phyloP scores from a whole-genome alignment of 306 rosid genomes.

The Citrullus amarus region DNA sequence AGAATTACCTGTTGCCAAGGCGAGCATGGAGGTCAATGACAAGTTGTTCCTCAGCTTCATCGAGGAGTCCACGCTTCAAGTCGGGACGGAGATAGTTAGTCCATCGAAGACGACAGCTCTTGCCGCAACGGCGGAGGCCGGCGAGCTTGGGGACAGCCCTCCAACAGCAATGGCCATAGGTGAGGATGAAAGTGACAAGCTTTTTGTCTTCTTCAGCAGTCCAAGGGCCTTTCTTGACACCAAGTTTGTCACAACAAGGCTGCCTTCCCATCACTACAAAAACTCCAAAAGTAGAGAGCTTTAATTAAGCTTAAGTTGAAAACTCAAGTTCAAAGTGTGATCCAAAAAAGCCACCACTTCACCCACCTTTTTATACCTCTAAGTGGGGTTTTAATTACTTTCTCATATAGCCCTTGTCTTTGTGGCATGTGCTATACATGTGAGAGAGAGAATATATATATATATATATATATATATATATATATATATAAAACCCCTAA shows the following conservation, averaged over 20 bases:
- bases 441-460: not conserved
- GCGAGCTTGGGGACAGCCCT: conserved; percentile 89
- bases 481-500: not conserved
- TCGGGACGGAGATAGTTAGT: conserved; percentile 89
- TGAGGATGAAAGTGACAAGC: conserved; percentile 57
- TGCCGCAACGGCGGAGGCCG: conserved; percentile 80
- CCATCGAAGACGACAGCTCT: conserved; percentile 95
- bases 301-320: not conserved
- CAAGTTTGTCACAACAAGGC: conserved; percentile 95
- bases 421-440: not conserved
- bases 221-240: conserved; percentile 97
- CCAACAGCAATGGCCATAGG: conserved; percentile 89
- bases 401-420: not conserved
- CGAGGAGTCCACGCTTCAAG: conserved; percentile 75
- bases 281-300: not conserved
- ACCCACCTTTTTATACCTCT: not conserved
- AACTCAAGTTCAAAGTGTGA: not conserved
- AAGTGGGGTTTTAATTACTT: not conserved
- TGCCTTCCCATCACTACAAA: conserved; percentile 67
- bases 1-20: conserved; percentile 63
- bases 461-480: too few relatives aligned
- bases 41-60: conserved; percentile 59
- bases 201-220: conserved; percentile 87
- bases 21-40: conserved; percentile 81
- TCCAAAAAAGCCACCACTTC: not conserved